Evolutionary conservation across 306 rosid species (phyloP), one percentile per base, ranked within the genome.

Genomic region (Purshia tridentata): DNA sequence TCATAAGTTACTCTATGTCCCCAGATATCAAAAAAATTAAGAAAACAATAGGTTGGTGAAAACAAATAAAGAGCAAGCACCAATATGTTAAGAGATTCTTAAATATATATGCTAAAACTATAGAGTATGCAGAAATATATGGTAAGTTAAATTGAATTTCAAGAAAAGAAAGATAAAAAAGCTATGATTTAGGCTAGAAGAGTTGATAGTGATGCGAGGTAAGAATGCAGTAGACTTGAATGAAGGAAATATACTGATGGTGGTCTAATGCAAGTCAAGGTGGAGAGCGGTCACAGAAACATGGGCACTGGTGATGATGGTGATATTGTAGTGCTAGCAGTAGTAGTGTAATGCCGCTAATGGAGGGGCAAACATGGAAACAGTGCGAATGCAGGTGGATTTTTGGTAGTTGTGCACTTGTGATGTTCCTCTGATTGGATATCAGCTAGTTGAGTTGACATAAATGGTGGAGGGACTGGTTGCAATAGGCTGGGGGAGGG

Each of bases 21-120:
- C 35, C 45, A 72, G 16, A 65, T 47, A 59, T 14, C 20, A 16
- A 51, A 77, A 74, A 9, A 66, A 79, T 40, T 23, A 84, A 71
- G 51, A 51, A 78, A 68, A 69, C 71, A 82, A 50, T 15, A 73
- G 60, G 60, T 18, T 29, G 72, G 41, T 65, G 23, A 69, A 48
- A 52, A 42, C 35, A 20, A 45, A 35, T 10, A 3, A 20, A 51
- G 51, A 70, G 69, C 54, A 68, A 72, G 8, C 7, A n/a, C 5
- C 64, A 9, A 68, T 11, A 20, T 29, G 64, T 5, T 62, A 72
- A 57, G 15, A 4, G 37, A 45, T 3, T 23, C 6, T 44, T n/a
- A 18, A 23, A 58, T 3, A 42, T 13, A 22, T 39, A 15, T 18
- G 35, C 35, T 23, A 13, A 59, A 9, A 49, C 48, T 29, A 29